Conservation (phyloP, 2,329 filamentous ascomycete genomes). For the Botrytis galanthina region DNA sequence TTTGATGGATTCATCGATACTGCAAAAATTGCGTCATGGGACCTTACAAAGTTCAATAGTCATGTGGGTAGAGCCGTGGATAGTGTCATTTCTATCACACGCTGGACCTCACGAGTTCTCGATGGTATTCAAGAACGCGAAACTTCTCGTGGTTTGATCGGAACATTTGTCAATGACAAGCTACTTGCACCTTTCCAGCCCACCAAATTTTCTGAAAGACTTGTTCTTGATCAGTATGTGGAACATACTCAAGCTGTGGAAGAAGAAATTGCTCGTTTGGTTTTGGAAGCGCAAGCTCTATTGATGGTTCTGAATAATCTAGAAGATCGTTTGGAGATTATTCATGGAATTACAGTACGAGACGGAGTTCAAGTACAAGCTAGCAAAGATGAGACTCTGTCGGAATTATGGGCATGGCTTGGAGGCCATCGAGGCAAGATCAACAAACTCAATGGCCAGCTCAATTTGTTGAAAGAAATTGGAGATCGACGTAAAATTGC, state of each 20-base stretch:
- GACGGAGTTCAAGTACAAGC: conserved; percentile 59
- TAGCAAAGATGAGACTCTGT: conserved; percentile 64
- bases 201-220: conserved; percentile 56
- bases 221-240: conserved; percentile 71
- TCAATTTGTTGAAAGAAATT: conserved; percentile 65
- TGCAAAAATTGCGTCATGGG: conserved; percentile 60
- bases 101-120: conserved; percentile 62
- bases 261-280: conserved; percentile 65
- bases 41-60: conserved; percentile 73
- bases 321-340: conserved; percentile 66
- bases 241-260: conserved; percentile 68
- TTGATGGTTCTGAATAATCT: conserved; percentile 64
- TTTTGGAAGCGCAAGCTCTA: conserved; percentile 67
- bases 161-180: conserved; percentile 45
- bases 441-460: conserved; percentile 60
- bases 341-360: conserved; percentile 65
- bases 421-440: conserved; percentile 65
- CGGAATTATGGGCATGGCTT: conserved; percentile 69
- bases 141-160: conserved; percentile 38
- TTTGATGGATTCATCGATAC: conserved; percentile 74
- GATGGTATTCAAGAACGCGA: conserved; percentile 37
- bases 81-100: conserved; percentile 70
- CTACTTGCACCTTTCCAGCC: conserved; percentile 61
- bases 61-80: conserved; percentile 73
- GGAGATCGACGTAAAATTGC: conserved; percentile 63